phyloP scores from a whole-genome alignment of 2,329 filamentous ascomycete genomes.

The Geosmithia morbida region DNA sequence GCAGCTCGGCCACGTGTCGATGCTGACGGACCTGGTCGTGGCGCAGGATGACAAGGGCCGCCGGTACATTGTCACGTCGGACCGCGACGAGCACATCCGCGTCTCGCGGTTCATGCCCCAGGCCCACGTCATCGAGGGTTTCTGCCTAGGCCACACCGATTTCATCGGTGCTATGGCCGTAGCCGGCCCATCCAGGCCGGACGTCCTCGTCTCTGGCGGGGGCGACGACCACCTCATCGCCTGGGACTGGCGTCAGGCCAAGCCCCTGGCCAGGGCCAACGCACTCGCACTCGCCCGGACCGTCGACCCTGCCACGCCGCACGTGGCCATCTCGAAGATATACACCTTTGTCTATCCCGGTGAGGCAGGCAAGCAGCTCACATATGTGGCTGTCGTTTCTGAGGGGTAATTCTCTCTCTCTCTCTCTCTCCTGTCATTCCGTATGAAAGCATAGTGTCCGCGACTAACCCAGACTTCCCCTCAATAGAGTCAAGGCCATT shows the following conservation, averaged over 20 bases:
- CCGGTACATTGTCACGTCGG: constrained; percentile 39
- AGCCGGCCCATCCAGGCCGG: constrained; percentile 27
- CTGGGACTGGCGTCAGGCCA: constrained; percentile 63
- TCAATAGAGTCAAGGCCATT: constrained; percentile 44
- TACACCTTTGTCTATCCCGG: constrained; percentile 17
- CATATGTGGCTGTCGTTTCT: constrained; percentile 32
- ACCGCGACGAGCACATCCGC: constrained; percentile 64
- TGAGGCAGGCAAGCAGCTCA: constrained; percentile 22
- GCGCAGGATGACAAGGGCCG: constrained; percentile 23
- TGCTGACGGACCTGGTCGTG: constrained; percentile 65
- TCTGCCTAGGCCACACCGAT: constrained; percentile 75
- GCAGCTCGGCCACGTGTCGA: constrained; percentile 84
- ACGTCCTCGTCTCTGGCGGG: constrained; percentile 71
- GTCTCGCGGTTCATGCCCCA: constrained; percentile 72
- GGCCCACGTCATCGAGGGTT: constrained; percentile 75
- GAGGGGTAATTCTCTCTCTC: constrained; percentile 34
- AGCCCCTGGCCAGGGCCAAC: constrained; percentile 37
- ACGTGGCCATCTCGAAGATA: constrained; percentile 33
- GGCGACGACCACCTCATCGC: constrained; percentile 67
- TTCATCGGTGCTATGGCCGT: constrained; percentile 71
- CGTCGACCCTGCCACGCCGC: constrained; percentile 18
- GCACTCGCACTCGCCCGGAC: constrained; percentile 29
- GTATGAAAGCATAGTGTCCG: background rate
- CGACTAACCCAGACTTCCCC: constrained; percentile 7
- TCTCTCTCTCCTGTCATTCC: background rate